phyloP scores from a whole-genome alignment of 306 rosid genomes.

The Mimosa bimucronata region DNA sequence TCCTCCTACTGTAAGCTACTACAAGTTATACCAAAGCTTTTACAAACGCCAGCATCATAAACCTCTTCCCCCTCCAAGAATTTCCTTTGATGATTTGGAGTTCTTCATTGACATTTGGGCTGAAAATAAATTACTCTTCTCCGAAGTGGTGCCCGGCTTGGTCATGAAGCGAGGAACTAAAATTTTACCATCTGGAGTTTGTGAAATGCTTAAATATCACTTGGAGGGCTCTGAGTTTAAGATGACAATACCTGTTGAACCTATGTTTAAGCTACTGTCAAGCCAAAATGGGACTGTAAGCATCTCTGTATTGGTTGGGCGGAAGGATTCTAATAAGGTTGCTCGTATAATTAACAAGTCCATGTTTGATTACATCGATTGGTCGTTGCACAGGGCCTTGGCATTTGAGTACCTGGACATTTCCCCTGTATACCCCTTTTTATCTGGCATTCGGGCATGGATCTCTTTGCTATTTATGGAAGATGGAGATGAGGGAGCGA shows the following conservation, averaged over 20 bases:
- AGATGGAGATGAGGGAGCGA: constrained; percentile 58
- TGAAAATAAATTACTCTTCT: constrained; percentile 63
- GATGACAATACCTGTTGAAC: constrained; percentile 81
- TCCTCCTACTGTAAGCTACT: constrained; percentile 64
- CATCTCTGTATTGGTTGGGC: constrained; percentile 77
- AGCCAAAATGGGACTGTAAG: constrained; percentile 70
- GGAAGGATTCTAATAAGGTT: constrained; percentile 80
- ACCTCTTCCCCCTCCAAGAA: constrained; percentile 81
- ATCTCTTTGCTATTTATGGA: constrained; percentile 90
- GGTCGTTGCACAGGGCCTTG: constrained; percentile 73
- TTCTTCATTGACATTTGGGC: constrained; percentile 91
- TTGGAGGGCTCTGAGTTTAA: constrained; percentile 70
- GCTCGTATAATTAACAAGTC: constrained; percentile 76
- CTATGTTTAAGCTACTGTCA: constrained; percentile 66
- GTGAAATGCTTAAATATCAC: constrained; percentile 64
- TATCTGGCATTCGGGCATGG: constrained; percentile 86
- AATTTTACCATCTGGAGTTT: constrained; percentile 57
- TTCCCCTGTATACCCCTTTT: constrained; percentile 73
- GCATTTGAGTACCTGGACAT: constrained; percentile 89
- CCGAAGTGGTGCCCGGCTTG: constrained; percentile 81
- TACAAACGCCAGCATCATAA: constrained; percentile 58
- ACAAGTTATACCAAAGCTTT: constrained; percentile 65
- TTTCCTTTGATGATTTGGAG: constrained; percentile 84
- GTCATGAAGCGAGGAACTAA: constrained; percentile 57
- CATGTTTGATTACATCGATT: constrained; percentile 77